Base-by-base conservation (phyloP, 495 filamentous ascomycete species). In the Parmelia sp. region DNA sequence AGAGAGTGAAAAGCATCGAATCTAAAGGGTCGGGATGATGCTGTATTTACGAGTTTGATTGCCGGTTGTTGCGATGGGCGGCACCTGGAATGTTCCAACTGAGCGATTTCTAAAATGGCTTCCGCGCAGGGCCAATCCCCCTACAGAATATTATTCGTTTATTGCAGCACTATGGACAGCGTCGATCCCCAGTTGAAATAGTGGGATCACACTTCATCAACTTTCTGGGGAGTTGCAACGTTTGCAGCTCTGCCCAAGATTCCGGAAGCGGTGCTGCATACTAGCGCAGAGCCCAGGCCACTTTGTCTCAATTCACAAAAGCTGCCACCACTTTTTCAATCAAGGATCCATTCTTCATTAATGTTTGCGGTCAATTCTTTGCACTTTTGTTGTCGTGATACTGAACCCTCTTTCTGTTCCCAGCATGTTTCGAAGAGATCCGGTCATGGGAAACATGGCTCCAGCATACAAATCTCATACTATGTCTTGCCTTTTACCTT, bases 1-100 rank as follows among this genome's bases (percentile, higher is more conserved):
- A 92, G 89, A 92, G 77, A 90, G 86, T 76, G 89, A 92, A 72
- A 92, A 92, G 75, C 89, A 92, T 78, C 85, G 89, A 35, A 85
- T 88, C 68, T 87, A 77, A 42, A 68, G 51, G 6, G 35, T 2
- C 6, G 25, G 51, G 7, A 10, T 3, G 42, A 5, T 17, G 33
- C 23, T 12, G 12, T 7, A 7, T 62, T 62, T 47, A 51, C 29
- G 10, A 47, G n/a, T n/a, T 37, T 58, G 10, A 40, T 61, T 31
- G n/a, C 23, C 44, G 57, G 25, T 45, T 36, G 64, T 65, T 61
- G 45, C 42, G 35, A 23, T 53, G 56, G 37, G 62, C 42, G 62
- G 49, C 21, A 39, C 27, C 8, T 53, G 56, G 62, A 64, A 66
- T 60, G 63, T 47, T 45, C 23, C 40, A 66, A 51, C 40, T 25